Base-by-base conservation (phyloP, 306 rosid species). In the Castanospermum australe region DNA sequence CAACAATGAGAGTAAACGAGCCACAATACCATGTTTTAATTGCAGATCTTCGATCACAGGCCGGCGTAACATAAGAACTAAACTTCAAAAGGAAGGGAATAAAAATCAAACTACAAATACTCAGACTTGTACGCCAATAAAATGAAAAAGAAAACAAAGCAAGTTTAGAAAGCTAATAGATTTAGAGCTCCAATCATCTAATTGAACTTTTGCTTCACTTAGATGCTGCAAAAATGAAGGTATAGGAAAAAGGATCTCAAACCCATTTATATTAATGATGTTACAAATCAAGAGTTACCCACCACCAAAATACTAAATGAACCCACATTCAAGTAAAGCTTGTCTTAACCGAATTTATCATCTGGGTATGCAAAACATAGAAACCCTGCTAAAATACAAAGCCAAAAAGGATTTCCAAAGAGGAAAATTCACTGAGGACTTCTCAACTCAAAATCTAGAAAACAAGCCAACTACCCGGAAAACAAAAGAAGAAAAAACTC, bases 31-130 rank as follows among this genome's bases (percentile, higher is more conserved):
- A 21, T 22, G 64, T 30, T 79, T 60, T 20, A 71, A 24, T 42
- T 24, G 57, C 73, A 79, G 73, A 79, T 61, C 83, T 57, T 57
- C 20, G 15, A 24, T 54, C 17, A 24, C 39, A 24, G 56, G 50
- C 39, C 15, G 56, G 50, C 44, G 44, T 18, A 28, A 39, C 38
- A 50, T 3, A 63, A 52, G 39, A 72, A 38, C 60, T 51, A 30
- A 25, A 47, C 13, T 41, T 24, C 35, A 50, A 71, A 35, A 48
- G 5, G 32, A 71, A 62, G 59, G 38, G 61, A 80, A 22, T 0
- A 38, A 13, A 14, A 60, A 61, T 17, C 36, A 75, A 45, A 44
- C 32, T 5, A 32, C 63, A 30, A 21, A 51, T 71, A 28, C 8
- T 30, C 10, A 76, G 41, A 65, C 57, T 52, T 25, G 28, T n/a